Evolutionary conservation across 2,329 filamentous ascomycete genomes (phyloP), one percentile per base, ranked within the genome.

Genomic region (Trichophyton mentagrophytes): DNA sequence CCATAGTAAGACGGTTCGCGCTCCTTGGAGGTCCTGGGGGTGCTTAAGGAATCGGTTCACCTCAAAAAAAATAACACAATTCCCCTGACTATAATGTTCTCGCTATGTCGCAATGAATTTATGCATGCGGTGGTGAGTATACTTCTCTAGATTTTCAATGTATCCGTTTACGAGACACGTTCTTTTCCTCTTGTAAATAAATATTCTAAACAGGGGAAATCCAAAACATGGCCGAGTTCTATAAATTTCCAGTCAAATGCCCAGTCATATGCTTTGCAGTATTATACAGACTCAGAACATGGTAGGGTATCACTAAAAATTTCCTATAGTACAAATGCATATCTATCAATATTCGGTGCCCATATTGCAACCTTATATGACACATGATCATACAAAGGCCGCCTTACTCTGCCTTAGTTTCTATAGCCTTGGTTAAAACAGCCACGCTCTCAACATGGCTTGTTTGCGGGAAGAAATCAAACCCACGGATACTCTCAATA

Each of bases 391-490:
- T 17, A 55, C n/a, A 7, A 15, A 27, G 2, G 30, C n/a, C 20
- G 2, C 46, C 9, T 20, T 27, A 36, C 44, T 36, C 25, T 20
- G 17, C 25, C 27, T 33, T 42, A 27, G 36, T 40, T 66, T 36
- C 51, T 25, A 64, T 61, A 55, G 70, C 70, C 47, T 72, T 71
- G 65, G 76, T 80, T 71, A 86, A 70, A 58, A 85, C 79, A 56
- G 83, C 83, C 60, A 86, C 80, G 13, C 83, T 82, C 69, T 86
- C 84, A 1, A 86, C 84, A 78, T 86, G 84, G 6, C 82, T 80
- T 33, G 84, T 86, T 73, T 97, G 92, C 11, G 93, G 93, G 75
- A 99, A 99, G 74, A 99, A 97, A 72, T 99, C 93, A 70, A 97
- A 97, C 0, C 92, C 93, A 56, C 87, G 81, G 55, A 99, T 74